Conservation (phyloP, 495 filamentous ascomycete genomes). For the Penicillium cinerascens region DNA sequence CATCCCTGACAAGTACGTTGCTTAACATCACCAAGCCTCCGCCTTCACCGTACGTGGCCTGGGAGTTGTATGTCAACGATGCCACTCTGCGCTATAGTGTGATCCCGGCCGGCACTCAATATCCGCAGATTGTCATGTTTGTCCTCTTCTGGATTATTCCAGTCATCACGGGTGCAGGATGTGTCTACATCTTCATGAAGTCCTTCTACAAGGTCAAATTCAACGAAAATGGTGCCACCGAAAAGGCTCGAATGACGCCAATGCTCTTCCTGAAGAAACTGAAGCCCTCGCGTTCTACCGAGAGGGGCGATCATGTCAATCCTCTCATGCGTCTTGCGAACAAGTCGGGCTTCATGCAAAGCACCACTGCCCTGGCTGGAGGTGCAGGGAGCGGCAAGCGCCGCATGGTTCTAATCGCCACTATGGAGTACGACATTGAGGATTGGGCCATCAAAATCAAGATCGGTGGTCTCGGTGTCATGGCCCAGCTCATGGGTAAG, state of each 20-base stretch:
- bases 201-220: conserved; percentile 74
- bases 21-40: conserved; percentile 61
- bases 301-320: conserved; percentile 17
- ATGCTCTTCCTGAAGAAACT: conserved; percentile 36
- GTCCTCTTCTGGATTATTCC: conserved; percentile 56
- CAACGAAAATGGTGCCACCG: conserved; percentile 59
- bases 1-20: conserved; percentile 48
- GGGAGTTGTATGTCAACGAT: conserved; percentile 55
- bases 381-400: conserved; percentile 32
- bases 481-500: conserved; percentile 69
- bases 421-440: conserved; percentile 73
- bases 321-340: conserved; percentile 34
- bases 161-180: conserved; percentile 43
- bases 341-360: conserved; percentile 44
- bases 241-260: conserved; percentile 40
- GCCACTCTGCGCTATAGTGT: conserved; percentile 47
- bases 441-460: conserved; percentile 73
- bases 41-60: conserved; percentile 51
- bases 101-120: conserved; percentile 48
- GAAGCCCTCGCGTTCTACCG: conserved; percentile 14
- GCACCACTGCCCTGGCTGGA: conserved; percentile 40
- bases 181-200: conserved; percentile 58
- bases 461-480: conserved; percentile 69
- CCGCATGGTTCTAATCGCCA: conserved; percentile 61
- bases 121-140: conserved; percentile 54